Conservation (phyloP, 2,329 filamentous ascomycete species). For the Trichoderma asperellum region DNA sequence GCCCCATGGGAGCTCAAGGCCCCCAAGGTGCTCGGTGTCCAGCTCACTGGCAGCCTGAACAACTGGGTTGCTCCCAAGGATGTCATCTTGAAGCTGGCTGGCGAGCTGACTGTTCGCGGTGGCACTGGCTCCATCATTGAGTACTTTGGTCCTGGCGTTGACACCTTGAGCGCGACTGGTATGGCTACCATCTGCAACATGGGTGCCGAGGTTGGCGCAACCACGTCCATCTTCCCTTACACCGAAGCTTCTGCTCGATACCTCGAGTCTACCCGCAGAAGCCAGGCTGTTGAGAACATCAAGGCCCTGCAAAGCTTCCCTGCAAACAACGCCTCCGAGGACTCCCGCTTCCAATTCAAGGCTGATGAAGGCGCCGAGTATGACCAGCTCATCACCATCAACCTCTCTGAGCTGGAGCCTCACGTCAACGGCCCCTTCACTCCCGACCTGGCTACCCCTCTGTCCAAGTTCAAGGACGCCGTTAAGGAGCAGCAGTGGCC, state of each 20-base stretch:
- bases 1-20: conserved; percentile 98
- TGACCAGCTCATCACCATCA: conserved; percentile 87
- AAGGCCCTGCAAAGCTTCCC: conserved; percentile 61
- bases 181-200: conserved; percentile 94
- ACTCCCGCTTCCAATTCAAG: conserved; percentile 65
- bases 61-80: conserved; percentile 97
- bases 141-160: conserved; percentile 87
- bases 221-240: conserved; percentile 93
- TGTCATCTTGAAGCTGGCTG: conserved; percentile 87
- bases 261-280: conserved; percentile 74
- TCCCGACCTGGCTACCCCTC: conserved; percentile 88
- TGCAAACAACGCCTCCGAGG: conserved; percentile 47
- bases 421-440: conserved; percentile 98
- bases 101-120: conserved; percentile 86
- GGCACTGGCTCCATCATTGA: conserved; percentile 95
- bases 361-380: conserved; percentile 85
- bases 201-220: conserved; percentile 91
- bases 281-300: conserved; percentile 68
- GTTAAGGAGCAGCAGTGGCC: conserved; percentile 89
- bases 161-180: conserved; percentile 86
- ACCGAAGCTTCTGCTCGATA: conserved; percentile 83
- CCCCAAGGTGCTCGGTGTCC: conserved; percentile 84
- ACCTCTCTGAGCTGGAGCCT: conserved; percentile 87
- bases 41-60: conserved; percentile 78
- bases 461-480: conserved; percentile 85